Evolutionary conservation across 345 rosid species (phyloP).

Genomic region (Bruguiera gymnorhiza): DNA sequence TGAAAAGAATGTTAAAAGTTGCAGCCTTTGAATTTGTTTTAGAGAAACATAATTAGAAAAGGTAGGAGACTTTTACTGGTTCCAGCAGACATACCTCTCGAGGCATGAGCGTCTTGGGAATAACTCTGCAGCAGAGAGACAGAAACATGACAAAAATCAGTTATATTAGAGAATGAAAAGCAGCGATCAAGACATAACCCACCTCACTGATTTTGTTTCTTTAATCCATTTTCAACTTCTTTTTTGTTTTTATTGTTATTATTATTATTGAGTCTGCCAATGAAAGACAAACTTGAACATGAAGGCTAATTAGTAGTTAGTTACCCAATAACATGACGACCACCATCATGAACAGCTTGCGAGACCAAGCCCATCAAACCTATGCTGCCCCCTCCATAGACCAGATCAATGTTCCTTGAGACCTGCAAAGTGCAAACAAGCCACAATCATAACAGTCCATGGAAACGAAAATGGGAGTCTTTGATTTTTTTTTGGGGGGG

Average conservation of each 20-base stretch:
- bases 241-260: background rate
- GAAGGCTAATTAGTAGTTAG: background rate
- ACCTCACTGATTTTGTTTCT: constrained; percentile 31
- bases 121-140: constrained; percentile 83
- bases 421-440: constrained; percentile 49
- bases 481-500: too few species aligned
- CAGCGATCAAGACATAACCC: constrained; percentile 14
- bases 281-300: background rate
- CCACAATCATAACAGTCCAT: constrained; percentile 21
- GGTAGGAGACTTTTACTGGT: constrained; percentile 38
- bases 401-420: constrained; percentile 93
- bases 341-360: constrained; percentile 99
- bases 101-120: constrained; percentile 99
- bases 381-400: constrained; percentile 99
- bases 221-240: constrained; percentile 15
- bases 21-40: constrained; percentile 10
- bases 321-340: constrained; percentile 99
- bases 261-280: too few species aligned
- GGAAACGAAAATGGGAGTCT: background rate
- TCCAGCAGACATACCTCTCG: constrained; percentile 89
- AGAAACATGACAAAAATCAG: constrained; percentile 64
- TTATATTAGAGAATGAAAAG: constrained; percentile 25
- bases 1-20: constrained; percentile 9
- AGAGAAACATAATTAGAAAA: constrained; percentile 26
- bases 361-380: constrained; percentile 99